Base-by-base conservation (phyloP, 2,329 filamentous ascomycete species). In the Madurella mycetomatis region DNA sequence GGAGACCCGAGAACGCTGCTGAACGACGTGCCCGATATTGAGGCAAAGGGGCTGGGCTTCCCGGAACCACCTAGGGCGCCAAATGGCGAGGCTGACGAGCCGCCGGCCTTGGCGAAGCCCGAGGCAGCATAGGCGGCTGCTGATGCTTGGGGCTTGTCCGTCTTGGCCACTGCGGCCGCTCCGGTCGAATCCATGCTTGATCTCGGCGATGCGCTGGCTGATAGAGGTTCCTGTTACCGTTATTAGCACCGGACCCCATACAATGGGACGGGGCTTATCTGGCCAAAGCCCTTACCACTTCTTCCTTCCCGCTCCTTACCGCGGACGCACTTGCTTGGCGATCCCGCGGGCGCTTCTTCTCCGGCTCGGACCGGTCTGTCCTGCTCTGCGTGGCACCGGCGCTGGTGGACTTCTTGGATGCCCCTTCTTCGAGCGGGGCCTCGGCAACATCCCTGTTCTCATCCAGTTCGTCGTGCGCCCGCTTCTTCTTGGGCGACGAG, bases 91-190 rank as follows among this genome's bases (percentile, higher is more conserved):
- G 79, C 73, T 39, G 75, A 73, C 5, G 81, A 79, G 19, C 79
- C 73, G 8, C 85, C 78, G 52, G 90, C 80, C 49, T 85, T 83
- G 49, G 85, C 81, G 65, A 91, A 84, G 16, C 80, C 82, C 2
- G 87, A 91, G 46, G 76, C 77, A 18, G 83, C 82, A 67, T 91
- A 91, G 5, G 85, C 82, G 9, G 81, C 80, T 12, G 76, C 58
- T 7, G 86, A 83, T 16, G 82, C 79, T 49, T 68, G 66, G 37
- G 60, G 58, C 43, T 64, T 69, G 47, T 67, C 68, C 47, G 60
- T 66, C 57, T 56, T 55, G 59, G 56, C 47, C 62, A 53, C 25
- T 62, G 57, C 9, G 41, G 60, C 47, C 61, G 53, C 25, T 61
- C 57, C 9, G 43, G 60, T 12, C 34, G 43, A 46, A 30, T 62